These are phyloP conservation scores for Podospora fimiseda DNA, from an alignment of 495 filamentous ascomycete genomes.

Conservation along the genomic window DNA sequence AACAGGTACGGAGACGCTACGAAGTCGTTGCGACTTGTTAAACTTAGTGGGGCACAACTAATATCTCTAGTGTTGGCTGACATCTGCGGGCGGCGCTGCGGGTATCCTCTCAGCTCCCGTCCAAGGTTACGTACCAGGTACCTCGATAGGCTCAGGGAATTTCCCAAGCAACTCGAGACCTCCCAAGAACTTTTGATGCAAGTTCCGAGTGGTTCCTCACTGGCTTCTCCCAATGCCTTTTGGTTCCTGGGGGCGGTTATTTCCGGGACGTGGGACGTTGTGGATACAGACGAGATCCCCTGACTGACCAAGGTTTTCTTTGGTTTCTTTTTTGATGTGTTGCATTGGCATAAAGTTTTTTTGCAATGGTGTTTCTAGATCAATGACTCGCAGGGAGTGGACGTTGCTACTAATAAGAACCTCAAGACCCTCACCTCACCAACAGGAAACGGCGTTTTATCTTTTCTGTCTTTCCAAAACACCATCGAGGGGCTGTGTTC, in stretches of 20 bases:
- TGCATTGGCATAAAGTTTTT: background rate
- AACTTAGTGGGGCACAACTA: constrained; percentile 26
- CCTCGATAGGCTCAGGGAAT: background rate
- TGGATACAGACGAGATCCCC: constrained; percentile 4
- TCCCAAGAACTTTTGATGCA: too few relatives aligned
- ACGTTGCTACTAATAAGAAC: background rate
- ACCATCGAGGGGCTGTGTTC: background rate
- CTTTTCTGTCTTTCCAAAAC: background rate
- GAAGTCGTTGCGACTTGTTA: constrained; percentile 14
- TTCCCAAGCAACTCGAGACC: background rate
- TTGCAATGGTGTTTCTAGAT: background rate
- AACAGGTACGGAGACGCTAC: background rate
- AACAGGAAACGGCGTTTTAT: too few relatives aligned
- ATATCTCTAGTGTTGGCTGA: constrained; percentile 18
- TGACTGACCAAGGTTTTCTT: constrained; percentile 10
- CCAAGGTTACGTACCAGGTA: constrained; percentile 1
- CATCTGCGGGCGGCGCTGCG: constrained; percentile 17
- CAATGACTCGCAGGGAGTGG: constrained; percentile 8
- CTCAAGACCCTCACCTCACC: too few relatives aligned
- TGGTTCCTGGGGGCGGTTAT: constrained; percentile 10
- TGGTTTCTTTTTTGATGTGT: background rate
- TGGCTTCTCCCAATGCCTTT: background rate
- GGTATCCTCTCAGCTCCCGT: too few relatives aligned
- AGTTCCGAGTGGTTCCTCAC: too few relatives aligned
- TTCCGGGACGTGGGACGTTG: constrained; percentile 7